Percentiles rank a stretch among this genome's conserved stretches.
Conservation (phyloP, 192 early-diverging fungal species). For the Mortierella antarctica region DNA sequence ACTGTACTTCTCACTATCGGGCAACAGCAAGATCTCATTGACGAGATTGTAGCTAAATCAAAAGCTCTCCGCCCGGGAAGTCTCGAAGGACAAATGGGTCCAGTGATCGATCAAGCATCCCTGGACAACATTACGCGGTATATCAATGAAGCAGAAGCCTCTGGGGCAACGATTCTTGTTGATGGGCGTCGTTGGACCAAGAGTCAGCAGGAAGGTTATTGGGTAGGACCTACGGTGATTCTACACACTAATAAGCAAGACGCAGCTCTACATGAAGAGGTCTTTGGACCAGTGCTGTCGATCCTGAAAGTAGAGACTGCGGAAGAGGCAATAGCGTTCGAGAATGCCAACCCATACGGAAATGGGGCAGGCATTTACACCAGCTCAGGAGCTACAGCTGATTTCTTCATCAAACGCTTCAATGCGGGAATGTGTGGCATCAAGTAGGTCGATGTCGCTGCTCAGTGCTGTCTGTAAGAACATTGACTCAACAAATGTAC, state of each 20-base stretch:
- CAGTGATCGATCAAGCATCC: constrained; percentile 77
- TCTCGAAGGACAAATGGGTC: constrained; percentile 69
- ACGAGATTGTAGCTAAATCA: constrained; percentile 69
- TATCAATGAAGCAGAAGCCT: constrained; percentile 63
- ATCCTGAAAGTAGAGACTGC: constrained; percentile 63
- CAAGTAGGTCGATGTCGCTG: constrained; percentile 56
- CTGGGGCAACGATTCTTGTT: constrained; percentile 72
- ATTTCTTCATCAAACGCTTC: constrained; percentile 76
- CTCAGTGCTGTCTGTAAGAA: not conserved
- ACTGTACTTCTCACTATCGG: constrained; percentile 79
- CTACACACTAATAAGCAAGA: constrained; percentile 67
- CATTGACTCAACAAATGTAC: not conserved
- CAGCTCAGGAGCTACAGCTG: constrained; percentile 68
- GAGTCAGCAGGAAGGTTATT: constrained; percentile 64
- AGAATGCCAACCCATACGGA: constrained; percentile 77
- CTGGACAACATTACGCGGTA: constrained; percentile 71
- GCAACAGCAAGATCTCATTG: constrained; percentile 71
- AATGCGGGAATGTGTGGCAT: constrained; percentile 84
- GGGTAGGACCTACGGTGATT: constrained; percentile 80
- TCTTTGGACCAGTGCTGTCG: constrained; percentile 85
- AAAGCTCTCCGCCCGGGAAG: constrained; percentile 63
- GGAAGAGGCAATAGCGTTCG: constrained; percentile 77
- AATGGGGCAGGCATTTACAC: constrained; percentile 83
- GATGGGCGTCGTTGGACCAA: constrained; percentile 71
- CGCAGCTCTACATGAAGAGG: constrained; percentile 77